A percentile compares a stretch with the other conserved stretches of the same genome.
These are phyloP conservation scores for Letharia lupina DNA, from an alignment of 495 filamentous ascomycete genomes.

Conservation along the genomic window DNA sequence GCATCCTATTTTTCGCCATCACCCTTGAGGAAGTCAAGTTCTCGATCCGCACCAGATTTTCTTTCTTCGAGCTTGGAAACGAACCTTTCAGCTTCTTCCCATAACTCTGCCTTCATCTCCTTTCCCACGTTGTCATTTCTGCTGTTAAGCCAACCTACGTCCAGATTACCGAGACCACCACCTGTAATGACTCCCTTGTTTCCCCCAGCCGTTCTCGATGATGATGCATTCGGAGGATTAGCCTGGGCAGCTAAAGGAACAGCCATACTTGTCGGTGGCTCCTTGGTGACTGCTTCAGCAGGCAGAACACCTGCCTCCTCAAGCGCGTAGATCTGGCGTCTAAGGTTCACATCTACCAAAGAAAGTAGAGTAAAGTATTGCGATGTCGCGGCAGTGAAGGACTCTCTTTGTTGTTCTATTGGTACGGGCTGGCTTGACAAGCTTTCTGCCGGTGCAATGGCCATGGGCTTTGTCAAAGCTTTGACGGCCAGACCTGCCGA, in stretches of 20 bases:
- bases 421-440: slow-evolving; percentile 25
- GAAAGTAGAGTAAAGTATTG: slow-evolving; percentile 63
- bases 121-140: slow-evolving; percentile 66
- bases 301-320: slow-evolving; percentile 68
- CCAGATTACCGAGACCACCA: slow-evolving; percentile 53
- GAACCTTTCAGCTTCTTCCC: slow-evolving; percentile 51
- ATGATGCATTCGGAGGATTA: slow-evolving; percentile 24
- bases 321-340: slow-evolving; percentile 69
- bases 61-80: slow-evolving; percentile 22
- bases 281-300: slow-evolving; percentile 30
- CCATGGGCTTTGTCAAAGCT: slow-evolving; percentile 49
- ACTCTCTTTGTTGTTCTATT: slow-evolving; percentile 41
- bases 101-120: slow-evolving; percentile 71
- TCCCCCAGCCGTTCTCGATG: slow-evolving; percentile 25
- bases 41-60: neutral
- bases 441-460: slow-evolving; percentile 3
- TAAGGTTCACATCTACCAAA: slow-evolving; percentile 58
- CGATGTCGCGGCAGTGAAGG: slow-evolving; percentile 54
- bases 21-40: neutral
- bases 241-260: slow-evolving; percentile 28
- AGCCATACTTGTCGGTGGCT: slow-evolving; percentile 17
- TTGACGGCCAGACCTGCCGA: slow-evolving; percentile 62
- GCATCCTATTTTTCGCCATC: neutral
- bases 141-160: slow-evolving; percentile 80
- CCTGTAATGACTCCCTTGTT: slow-evolving; percentile 35